Conservation (phyloP, 2,329 filamentous ascomycete species). For the Fusarium sp. region DNA sequence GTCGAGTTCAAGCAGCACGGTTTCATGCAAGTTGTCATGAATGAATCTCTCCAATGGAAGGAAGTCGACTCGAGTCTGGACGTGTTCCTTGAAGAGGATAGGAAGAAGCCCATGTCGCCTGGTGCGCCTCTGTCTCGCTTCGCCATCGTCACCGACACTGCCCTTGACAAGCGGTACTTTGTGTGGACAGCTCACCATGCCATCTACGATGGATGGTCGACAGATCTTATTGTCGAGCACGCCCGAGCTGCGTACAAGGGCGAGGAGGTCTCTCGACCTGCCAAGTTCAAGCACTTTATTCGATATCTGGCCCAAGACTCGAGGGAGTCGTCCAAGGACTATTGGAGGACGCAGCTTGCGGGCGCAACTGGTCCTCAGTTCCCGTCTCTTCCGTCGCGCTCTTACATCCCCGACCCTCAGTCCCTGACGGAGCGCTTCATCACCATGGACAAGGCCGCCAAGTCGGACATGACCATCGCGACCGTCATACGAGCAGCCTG, state of each 20-base stretch:
- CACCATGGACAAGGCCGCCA: constrained; percentile 26
- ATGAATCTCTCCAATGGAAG: constrained; percentile 49
- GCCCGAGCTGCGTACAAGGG: constrained; percentile 36
- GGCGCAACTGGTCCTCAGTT: constrained; percentile 41
- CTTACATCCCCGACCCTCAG: constrained; percentile 37
- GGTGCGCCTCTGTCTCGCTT: constrained; percentile 56
- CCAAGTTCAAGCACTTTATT: constrained; percentile 43
- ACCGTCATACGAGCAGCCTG: constrained; percentile 44
- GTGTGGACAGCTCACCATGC: constrained; percentile 48
- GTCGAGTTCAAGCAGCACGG: constrained; percentile 53
- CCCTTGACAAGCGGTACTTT: constrained; percentile 45
- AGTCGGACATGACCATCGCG: constrained; percentile 38
- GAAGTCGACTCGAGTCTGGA: constrained; percentile 46
- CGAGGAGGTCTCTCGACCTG: constrained; percentile 26
- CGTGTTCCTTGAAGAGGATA: constrained; percentile 52
- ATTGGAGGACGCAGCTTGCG: constrained; percentile 39
- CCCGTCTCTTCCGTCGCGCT: constrained; percentile 39
- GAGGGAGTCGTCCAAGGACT: constrained; percentile 33
- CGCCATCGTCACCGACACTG: constrained; percentile 45
- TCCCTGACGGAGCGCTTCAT: constrained; percentile 35
- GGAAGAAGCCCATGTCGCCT: constrained; percentile 51
- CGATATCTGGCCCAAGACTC: constrained; percentile 35
- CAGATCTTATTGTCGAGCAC: constrained; percentile 40
- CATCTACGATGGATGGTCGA: constrained; percentile 47
- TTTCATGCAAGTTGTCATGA: constrained; percentile 57